Percentiles rank a stretch among this genome's conserved stretches.
Conservation (phyloP, 176 grass and related monocot genomes). For the Luzula sylvatica region DNA sequence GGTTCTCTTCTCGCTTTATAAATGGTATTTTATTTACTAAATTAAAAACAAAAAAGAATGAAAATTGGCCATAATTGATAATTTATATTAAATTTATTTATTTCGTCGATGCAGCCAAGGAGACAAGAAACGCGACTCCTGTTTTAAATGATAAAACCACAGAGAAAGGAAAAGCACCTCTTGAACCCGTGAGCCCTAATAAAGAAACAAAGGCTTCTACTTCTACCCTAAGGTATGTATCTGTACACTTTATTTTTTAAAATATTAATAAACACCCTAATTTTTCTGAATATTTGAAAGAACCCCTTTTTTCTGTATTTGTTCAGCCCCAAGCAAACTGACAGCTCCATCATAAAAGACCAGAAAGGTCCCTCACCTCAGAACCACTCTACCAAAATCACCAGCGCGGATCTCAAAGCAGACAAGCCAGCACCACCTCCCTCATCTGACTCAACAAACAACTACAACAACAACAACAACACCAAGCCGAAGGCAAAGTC, state of each 20-base stretch:
- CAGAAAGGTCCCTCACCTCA: conserved; percentile 11
- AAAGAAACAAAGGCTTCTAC: conserved; percentile 30
- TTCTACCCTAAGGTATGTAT: conserved; percentile 43
- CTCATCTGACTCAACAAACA: neutral
- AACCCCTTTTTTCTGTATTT: too few relatives aligned
- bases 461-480: conserved; percentile 1
- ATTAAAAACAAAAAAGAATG: too few relatives aligned
- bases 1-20: conserved; percentile 41
- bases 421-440: neutral
- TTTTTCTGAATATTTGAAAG: too few relatives aligned
- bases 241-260: neutral
- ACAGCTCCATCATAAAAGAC: conserved; percentile 15
- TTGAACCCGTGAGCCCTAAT: conserved; percentile 25
- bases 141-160: conserved; percentile 19
- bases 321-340: conserved; percentile 1
- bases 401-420: conserved; percentile 7
- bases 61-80: too few relatives aligned
- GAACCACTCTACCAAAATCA: neutral
- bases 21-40: conserved; percentile 29
- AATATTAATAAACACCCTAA: too few relatives aligned
- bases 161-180: conserved; percentile 34
- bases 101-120: conserved; percentile 30
- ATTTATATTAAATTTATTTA: too few relatives aligned
- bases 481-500: conserved; percentile 5
- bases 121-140: conserved; percentile 37